Evolutionary conservation across 257 asterid genomes (phyloP).

Genomic region (Solanum acaule): DNA sequence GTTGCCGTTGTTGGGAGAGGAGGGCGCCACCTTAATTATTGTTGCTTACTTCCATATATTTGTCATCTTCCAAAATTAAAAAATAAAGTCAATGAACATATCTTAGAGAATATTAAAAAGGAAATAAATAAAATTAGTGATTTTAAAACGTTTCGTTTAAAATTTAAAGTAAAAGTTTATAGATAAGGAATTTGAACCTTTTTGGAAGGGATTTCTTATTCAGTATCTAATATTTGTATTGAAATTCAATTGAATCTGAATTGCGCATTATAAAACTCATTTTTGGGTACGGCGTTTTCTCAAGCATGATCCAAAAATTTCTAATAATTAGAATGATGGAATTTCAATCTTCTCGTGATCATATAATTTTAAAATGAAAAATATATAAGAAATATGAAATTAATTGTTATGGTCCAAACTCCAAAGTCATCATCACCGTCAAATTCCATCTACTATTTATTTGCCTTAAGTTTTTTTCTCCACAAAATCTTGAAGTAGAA

Average conservation of each 20-base stretch:
- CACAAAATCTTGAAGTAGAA: background rate
- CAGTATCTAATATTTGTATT: rapidly evolving
- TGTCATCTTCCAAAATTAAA: background rate
- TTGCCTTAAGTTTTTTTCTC: background rate
- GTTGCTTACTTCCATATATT: background rate
- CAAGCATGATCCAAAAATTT: rapidly evolving
- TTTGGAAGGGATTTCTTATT: too few relatives aligned
- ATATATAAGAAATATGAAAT: background rate
- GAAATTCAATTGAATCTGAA: rapidly evolving
- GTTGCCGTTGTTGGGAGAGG: background rate
- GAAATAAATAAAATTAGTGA: background rate
- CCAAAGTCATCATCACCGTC: background rate
- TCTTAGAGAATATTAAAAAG: background rate
- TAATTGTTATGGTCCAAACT: background rate
- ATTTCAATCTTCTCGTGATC: rapidly evolving
- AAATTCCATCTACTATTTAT: background rate
- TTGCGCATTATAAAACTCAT: rapidly evolving
- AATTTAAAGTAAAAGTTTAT: background rate
- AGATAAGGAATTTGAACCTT: background rate
- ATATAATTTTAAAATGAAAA: too few relatives aligned
- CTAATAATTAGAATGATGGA: background rate
- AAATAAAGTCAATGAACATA: background rate
- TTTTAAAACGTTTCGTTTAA: background rate
- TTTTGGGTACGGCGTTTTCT: rapidly evolving
- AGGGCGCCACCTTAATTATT: background rate